Base-by-base conservation (phyloP, 1,284 basidiomycete genomes). In the Sanghuangporus weigelae region DNA sequence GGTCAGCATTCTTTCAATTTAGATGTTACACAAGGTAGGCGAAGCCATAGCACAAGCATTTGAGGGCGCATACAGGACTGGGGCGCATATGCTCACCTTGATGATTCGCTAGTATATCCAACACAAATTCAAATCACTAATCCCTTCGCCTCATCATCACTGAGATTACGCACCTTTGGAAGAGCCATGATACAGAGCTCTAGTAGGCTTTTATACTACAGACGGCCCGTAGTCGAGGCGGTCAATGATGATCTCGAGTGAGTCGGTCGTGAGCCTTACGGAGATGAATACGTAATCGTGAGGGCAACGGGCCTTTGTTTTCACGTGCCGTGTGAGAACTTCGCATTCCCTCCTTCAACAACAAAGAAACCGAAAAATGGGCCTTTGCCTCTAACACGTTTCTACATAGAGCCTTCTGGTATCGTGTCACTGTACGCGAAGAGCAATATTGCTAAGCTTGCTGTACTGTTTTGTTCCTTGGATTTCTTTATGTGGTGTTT, bases 101-200 rank as follows among this genome's bases (percentile, higher is more conserved):
- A 84, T 84, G 74, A 84, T 84, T 60, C 82, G 78, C 81, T 84
- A 66, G 44, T 14, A 46, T 7, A 46, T 46, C 16, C 16, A 7
- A n/a, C 44, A 46, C 21, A n/a, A n/a, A 16, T 2, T 46, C 8
- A n/a, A 3, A 7, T 46, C 44, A 46, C 2, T 46, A 46, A 7
- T n/a, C 16, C 12, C 44, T n/a, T 11, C 2, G 21, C 21, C 59
- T 61, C 69, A 56, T 16, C 40, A 16, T 21, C 19, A 2, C 16
- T 19, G 31, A 11, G 36, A 11, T 44, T 19, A 65, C 70, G 42
- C 46, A 73, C 73, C 72, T 75, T 75, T 19, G 73, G 73, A 36
- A 75, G 68, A 55, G 73, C 65, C 73, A 75, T 75, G 48, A 7
- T 42, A 7, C 8, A 21, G 23, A 36, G 2, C 3, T n/a, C 46